Evolutionary conservation across 23 red algal species (phyloP), one percentile per base, ranked within the genome.

Genomic region (Gracilaria gracilis): DNA sequence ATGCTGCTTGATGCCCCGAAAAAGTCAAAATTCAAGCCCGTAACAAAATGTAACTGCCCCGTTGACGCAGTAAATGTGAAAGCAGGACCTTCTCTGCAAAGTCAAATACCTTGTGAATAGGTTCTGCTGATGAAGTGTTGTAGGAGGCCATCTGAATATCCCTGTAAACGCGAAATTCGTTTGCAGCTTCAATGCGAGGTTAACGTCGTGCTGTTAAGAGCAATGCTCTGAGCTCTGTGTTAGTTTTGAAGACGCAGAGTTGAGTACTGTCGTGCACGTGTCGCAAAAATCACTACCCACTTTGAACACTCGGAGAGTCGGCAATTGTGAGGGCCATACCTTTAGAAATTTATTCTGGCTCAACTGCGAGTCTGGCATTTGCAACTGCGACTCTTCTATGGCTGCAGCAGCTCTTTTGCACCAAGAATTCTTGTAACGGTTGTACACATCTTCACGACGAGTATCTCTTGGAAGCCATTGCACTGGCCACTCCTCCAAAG

Each of bases 21-120:
- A 24, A 88, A 1, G 49, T 88, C 85, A 48, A 88, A 64, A 0
- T 35, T 88, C 47, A 88, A 47, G 28, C 85, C 70, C 24, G 53
- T 77, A 21, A 88, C 47, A 47, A 77, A 88, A 69, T 88, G 85
- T 77, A 88, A 67, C 51, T 88, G 67, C 31, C 67, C 64, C 32
- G 67, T n/a, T 88, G 67, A 9, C 75, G 39, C 12, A 51, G 75
- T 80, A 47, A 23, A 51, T 9, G 34, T 9, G 34, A 37, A 28
- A 51, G 27, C 15, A 51, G 40, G 32, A 50, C 17, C 24, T 47
- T 50, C 23, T 80, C 37, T 4, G 42, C 42, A 11, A 46, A 46
- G 38, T 91, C 87, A 75, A 91, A 81, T 31, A 91, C 39, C 36
- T 69, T 15, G 51, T 81, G 74, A 46, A 89, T 76, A 51, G 42